These are phyloP conservation scores for Penicillium freii DNA, from an alignment of 2,329 filamentous ascomycete species.

Conservation along the genomic window DNA sequence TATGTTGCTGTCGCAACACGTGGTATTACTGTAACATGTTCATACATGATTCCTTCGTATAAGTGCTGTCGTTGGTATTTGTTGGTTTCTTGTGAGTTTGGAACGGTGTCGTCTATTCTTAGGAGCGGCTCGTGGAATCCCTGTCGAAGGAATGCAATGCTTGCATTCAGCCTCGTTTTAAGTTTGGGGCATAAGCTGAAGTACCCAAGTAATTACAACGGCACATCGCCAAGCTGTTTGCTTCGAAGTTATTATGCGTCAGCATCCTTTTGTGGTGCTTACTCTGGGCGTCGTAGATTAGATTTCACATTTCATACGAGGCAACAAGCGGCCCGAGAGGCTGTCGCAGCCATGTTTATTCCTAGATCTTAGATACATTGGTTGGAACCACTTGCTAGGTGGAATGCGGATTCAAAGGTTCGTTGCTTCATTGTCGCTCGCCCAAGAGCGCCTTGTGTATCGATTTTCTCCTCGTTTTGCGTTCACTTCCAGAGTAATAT, in stretches of 20 bases:
- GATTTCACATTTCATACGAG: not conserved
- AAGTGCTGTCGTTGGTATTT: not conserved
- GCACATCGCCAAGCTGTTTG: not conserved
- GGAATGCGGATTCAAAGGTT: not conserved
- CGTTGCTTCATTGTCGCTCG: too few relatives aligned
- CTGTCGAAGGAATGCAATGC: not conserved
- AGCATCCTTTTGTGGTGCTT: not conserved
- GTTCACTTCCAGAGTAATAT: not conserved
- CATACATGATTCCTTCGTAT: not conserved
- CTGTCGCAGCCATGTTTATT: not conserved
- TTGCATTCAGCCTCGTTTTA: not conserved
- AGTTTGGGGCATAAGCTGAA: not conserved
- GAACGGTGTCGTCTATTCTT: not conserved
- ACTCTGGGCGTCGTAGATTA: not conserved
- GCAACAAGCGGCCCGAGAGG: not conserved
- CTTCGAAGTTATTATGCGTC: not conserved
- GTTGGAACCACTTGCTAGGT: not conserved
- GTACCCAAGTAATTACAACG: not conserved
- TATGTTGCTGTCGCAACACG: slow-evolving; percentile 3
- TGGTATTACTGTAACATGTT: slow-evolving; percentile 2
- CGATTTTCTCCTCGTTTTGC: not conserved
- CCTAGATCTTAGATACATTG: not conserved
- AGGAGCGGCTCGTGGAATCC: not conserved
- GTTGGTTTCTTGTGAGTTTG: not conserved
- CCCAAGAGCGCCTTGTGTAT: not conserved